phyloP scores from a whole-genome alignment of 208 protist species.

The Trypanosoma conorhini region DNA sequence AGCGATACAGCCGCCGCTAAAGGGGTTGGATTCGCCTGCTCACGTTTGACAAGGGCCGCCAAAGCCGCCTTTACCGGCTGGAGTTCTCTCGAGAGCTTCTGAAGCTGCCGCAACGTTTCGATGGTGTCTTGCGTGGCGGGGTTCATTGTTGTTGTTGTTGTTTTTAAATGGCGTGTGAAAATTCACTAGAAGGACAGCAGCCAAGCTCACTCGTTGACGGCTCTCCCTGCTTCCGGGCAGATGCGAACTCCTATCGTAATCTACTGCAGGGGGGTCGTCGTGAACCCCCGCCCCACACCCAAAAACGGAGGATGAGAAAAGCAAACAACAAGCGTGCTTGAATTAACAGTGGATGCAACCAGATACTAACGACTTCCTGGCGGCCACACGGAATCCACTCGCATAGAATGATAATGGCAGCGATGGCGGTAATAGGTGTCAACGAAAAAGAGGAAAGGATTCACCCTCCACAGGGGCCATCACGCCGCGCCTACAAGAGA shows the following conservation, averaged over 20 bases:
- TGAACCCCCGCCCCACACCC: neutral
- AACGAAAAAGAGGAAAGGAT: neutral
- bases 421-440: neutral
- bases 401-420: neutral
- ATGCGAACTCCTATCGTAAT: neutral
- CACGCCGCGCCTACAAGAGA: neutral
- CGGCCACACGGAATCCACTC: neutral
- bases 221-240: neutral
- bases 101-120: slow-evolving; percentile 67
- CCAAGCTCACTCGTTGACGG: neutral
- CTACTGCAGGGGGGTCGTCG: neutral
- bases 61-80: slow-evolving; percentile 76
- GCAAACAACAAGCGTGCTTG: neutral
- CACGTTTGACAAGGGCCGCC: slow-evolving; percentile 59
- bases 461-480: neutral
- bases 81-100: slow-evolving; percentile 81
- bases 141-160: slow-evolving; percentile 31
- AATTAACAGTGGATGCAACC: neutral
- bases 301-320: neutral
- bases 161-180: neutral
- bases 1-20: slow-evolving; percentile 61
- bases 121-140: slow-evolving; percentile 44
- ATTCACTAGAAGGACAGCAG: neutral
- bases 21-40: slow-evolving; percentile 47
- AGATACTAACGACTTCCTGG: neutral